Evolutionary conservation across 2,329 filamentous ascomycete genomes (phyloP).

Genomic region (Penicillium sp.): DNA sequence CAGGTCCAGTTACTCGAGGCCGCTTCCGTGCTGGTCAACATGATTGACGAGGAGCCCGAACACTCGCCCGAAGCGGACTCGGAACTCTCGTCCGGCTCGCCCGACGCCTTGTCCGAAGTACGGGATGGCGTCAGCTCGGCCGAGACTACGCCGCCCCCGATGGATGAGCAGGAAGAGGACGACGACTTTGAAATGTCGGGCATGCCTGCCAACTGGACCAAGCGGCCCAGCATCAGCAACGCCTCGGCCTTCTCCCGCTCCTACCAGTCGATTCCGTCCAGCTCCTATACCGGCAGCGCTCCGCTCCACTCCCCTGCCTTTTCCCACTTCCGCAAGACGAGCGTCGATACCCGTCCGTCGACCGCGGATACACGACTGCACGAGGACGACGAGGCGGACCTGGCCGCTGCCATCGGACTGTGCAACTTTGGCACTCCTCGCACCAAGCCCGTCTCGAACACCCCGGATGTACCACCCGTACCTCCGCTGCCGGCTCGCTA

Average conservation of each 20-base stretch:
- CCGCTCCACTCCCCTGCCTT: slow-evolving; percentile 47
- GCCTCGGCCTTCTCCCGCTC: slow-evolving; percentile 63
- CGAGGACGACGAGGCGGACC: slow-evolving; percentile 77
- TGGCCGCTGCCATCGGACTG: slow-evolving; percentile 84
- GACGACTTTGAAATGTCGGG: slow-evolving; percentile 43
- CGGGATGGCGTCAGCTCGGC: slow-evolving; percentile 74
- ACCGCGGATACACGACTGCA: slow-evolving; percentile 73
- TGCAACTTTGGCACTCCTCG: slow-evolving; percentile 82
- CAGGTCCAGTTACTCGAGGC: slow-evolving; percentile 97
- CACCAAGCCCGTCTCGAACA: slow-evolving; percentile 58
- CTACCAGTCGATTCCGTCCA: slow-evolving; percentile 66
- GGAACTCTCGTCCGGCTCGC: slow-evolving; percentile 77
- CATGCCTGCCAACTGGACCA: slow-evolving; percentile 49
- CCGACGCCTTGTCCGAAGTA: slow-evolving; percentile 72
- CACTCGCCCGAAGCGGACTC: slow-evolving; percentile 67
- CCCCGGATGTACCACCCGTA: slow-evolving; percentile 75
- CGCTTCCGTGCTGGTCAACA: slow-evolving; percentile 88
- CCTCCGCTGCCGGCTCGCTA: slow-evolving; percentile 81
- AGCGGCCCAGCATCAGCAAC: slow-evolving; percentile 53
- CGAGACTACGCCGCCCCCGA: slow-evolving; percentile 87
- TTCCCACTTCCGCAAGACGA: slow-evolving; percentile 65
- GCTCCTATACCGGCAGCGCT: slow-evolving; percentile 53
- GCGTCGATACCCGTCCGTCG: slow-evolving; percentile 68
- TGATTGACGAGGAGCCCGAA: slow-evolving; percentile 62
- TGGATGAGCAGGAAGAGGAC: slow-evolving; percentile 54